phyloP scores from a whole-genome alignment of 202 grass and related monocot genomes.

The Setaria italica region DNA sequence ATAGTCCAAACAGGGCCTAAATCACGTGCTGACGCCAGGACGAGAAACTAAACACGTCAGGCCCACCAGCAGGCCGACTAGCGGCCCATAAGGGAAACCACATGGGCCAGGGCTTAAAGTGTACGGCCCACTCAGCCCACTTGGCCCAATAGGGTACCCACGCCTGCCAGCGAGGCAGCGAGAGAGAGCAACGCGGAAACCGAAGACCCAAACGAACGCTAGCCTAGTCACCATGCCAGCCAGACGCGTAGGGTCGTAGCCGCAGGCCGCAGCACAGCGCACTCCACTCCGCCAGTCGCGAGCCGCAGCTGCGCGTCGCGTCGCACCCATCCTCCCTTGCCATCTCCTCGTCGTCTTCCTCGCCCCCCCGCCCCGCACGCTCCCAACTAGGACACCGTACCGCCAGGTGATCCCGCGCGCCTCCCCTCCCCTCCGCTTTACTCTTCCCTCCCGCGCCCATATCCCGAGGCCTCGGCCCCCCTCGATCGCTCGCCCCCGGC shows the following conservation, averaged over 20 bases:
- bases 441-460: slow-evolving; percentile 1
- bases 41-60: background rate
- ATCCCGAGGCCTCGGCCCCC: background rate
- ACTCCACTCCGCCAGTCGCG: background rate
- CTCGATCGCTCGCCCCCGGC: background rate
- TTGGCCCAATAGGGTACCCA: background rate
- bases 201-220: background rate
- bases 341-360: slow-evolving; percentile 1
- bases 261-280: background rate
- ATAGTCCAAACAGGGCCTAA: no score
- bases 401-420: slow-evolving; percentile 15
- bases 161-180: background rate
- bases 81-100: background rate
- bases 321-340: background rate
- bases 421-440: background rate
- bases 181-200: background rate
- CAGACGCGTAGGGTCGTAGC: background rate
- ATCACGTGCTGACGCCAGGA: no score
- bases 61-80: background rate
- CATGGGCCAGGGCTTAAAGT: background rate
- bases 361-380: background rate
- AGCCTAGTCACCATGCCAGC: background rate
- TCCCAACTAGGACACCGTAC: slow-evolving; percentile 11
- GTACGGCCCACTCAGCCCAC: background rate
- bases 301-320: background rate